phyloP scores from a whole-genome alignment of 352 stramenopile genomes.

The Globisporangium alternatum region DNA sequence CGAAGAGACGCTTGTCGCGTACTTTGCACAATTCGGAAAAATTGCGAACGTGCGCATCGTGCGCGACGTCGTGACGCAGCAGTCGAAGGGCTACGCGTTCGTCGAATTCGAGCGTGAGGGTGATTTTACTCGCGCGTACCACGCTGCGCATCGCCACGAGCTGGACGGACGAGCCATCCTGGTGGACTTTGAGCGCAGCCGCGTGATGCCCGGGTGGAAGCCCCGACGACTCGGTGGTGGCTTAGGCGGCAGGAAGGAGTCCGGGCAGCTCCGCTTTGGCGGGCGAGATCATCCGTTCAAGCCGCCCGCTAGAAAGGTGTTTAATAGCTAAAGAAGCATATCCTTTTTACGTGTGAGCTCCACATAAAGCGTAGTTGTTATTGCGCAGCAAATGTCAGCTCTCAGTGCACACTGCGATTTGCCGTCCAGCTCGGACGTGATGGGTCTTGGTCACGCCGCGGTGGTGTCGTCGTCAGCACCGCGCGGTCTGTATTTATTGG shows the following conservation, averaged over 20 bases:
- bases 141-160: slow-evolving; percentile 40
- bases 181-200: slow-evolving; percentile 75
- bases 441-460: too few species aligned
- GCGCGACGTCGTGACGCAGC: slow-evolving; percentile 53
- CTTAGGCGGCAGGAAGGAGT: slow-evolving; percentile 77
- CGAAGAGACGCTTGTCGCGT: slow-evolving; percentile 36
- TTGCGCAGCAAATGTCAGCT: too few species aligned
- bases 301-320: slow-evolving; percentile 19
- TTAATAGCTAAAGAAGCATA: neutral
- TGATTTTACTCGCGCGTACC: slow-evolving; percentile 59
- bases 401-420: too few species aligned
- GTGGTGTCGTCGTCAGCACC: too few species aligned
- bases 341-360: too few species aligned
- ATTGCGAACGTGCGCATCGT: slow-evolving; percentile 61
- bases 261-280: slow-evolving; percentile 79
- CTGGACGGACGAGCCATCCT: slow-evolving; percentile 65
- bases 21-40: slow-evolving; percentile 49
- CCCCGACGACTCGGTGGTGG: slow-evolving; percentile 73
- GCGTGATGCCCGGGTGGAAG: slow-evolving; percentile 82
- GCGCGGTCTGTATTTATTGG: too few species aligned
- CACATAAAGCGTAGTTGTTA: too few species aligned
- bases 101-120: slow-evolving; percentile 60
- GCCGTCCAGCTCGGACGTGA: too few species aligned
- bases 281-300: slow-evolving; percentile 73
- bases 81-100: slow-evolving; percentile 79